A percentile compares a stretch with the other conserved stretches of the same genome.
Conservation (phyloP, 2,329 filamentous ascomycete genomes). For the Botrytis sinoallii region DNA sequence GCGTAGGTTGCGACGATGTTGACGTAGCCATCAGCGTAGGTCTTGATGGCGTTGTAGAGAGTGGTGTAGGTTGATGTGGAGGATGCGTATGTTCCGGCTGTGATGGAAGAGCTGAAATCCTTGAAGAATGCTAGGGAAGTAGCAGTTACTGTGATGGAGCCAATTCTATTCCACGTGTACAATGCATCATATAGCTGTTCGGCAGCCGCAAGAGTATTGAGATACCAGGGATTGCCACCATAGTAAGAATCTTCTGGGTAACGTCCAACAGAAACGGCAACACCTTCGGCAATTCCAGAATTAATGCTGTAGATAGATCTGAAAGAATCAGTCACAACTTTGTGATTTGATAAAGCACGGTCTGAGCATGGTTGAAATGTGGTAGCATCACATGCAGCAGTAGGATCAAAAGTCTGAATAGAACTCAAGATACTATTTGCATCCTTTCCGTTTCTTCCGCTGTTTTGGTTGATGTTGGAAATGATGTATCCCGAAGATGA, state of each 20-base stretch:
- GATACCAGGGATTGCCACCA: conserved; percentile 78
- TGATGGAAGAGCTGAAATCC: conserved; percentile 56
- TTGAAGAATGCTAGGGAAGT: conserved; percentile 70
- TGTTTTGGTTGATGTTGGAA: conserved; percentile 65
- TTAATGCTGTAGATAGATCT: conserved; percentile 69
- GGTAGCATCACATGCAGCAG: conserved; percentile 61
- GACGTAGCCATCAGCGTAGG: conserved; percentile 60
- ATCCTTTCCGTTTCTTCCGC: conserved; percentile 66
- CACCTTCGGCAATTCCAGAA: conserved; percentile 55
- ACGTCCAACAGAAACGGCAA: conserved; percentile 61
- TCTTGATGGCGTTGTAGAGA: conserved; percentile 59
- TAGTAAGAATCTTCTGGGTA: conserved; percentile 74
- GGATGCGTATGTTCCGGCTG: conserved; percentile 62
- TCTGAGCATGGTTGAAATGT: conserved; percentile 68
- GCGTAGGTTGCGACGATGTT: conserved; percentile 49
- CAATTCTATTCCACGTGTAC: conserved; percentile 64
- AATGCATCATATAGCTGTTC: conserved; percentile 77
- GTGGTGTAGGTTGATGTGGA: conserved; percentile 57
- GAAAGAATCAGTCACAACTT: conserved; percentile 72
- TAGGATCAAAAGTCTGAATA: conserved; percentile 68
- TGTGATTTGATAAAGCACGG: conserved; percentile 69
- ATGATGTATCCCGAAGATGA: conserved; percentile 55
- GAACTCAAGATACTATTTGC: conserved; percentile 65
- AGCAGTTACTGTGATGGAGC: conserved; percentile 61
- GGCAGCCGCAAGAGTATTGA: conserved; percentile 72